Evolutionary conservation across 805 yeast genomes (phyloP), one percentile per base, ranked within the genome.

Genomic region (Cephaloascus fragrans): DNA sequence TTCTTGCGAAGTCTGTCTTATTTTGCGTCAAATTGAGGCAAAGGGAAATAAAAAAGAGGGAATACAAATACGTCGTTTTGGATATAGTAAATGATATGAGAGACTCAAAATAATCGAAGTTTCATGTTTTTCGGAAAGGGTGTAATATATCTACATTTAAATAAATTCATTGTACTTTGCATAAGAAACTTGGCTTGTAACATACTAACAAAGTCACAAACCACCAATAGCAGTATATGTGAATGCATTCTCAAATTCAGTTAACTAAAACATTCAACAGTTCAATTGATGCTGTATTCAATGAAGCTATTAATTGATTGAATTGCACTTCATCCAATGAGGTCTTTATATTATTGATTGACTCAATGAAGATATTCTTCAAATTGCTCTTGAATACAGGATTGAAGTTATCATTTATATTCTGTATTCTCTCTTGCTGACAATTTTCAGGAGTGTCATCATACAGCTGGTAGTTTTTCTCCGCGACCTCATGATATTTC

Each of bases 351-450:
- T 41, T 47, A 10, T 45, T 40, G 29, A 71, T 46, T 23, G 50
- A 49, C 14, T 47, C 49, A 36, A 56, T 55, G 28, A 82, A 55
- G 44, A 58, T 71, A 4, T 54, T 58, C 40, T 67, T 72, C 40
- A 81, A 51, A 36, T 72, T 67, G 5, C 77, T 67, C 15, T 61
- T 67, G 51, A 74, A 78, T 5, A 76, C 75, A 1, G 80, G 75
- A 49, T 80, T 85, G 17, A 47, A 48, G 0, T 38, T 42, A 34
- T 62, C 57, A 3, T 60, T 46, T 5, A 68, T 44, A 26, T 57
- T 52, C 39, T 65, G 67, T 41, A 58, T 63, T 40, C 78, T 56
- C 8, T 59, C 35, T 46, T 62, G 66, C 43, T 75, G 80, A 14
- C 70, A 56, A 3, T 62, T 61, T 9, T 53, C 53, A 6, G 34